Evolutionary conservation across 352 stramenopile genomes (phyloP), one percentile per base, ranked within the genome.

Genomic region (Globisporangium ultimum): DNA sequence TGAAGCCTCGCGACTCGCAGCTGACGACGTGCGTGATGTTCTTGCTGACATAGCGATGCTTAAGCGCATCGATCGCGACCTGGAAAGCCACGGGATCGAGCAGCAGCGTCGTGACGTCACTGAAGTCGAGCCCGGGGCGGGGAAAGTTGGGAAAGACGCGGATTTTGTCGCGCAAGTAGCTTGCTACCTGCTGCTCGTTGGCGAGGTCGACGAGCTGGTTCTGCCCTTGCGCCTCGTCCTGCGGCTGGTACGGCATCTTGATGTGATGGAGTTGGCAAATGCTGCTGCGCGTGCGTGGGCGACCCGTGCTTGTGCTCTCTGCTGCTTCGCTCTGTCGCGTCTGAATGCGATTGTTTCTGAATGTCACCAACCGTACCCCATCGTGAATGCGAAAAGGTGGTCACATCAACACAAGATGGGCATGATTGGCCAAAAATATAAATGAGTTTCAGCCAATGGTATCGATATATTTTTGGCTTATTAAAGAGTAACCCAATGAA

Each of bases 21-120:
- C 84, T 92, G 24, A 90, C 84, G n/a, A 93, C 61, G 67, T 93
- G 82, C 8, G 84, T 89, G 74, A 93, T 80, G 38, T 68, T 42
- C 55, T 87, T 53, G 64, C 58, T 61, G 14, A 56, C 68, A 56
- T 92, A 93, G 10, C 84, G 76, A 32, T 74, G 58, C 43, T 63
- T 70, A 24, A 93, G 77, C n/a, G 82, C 80, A 54, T 92, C 77
- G 53, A 93, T 88, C 32, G 64, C 74, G 28, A 89, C 55, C 58
- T 89, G 80, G 69, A 94, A 94, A 10, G 84, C 82, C 18, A 67
- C 63, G 1, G 81, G 79, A 46, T 92, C 82, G 45, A 88, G 68
- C 49, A 94, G 59, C 56, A 92, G 69, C 50, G 82, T 80, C 24
- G 84, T 87, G 28, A 92, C 78, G 53, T 94, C 82, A 24, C 72